These are phyloP conservation scores for Ophiocordyceps unilateralis DNA, from an alignment of 2,329 filamentous ascomycete species.

Conservation along the genomic window DNA sequence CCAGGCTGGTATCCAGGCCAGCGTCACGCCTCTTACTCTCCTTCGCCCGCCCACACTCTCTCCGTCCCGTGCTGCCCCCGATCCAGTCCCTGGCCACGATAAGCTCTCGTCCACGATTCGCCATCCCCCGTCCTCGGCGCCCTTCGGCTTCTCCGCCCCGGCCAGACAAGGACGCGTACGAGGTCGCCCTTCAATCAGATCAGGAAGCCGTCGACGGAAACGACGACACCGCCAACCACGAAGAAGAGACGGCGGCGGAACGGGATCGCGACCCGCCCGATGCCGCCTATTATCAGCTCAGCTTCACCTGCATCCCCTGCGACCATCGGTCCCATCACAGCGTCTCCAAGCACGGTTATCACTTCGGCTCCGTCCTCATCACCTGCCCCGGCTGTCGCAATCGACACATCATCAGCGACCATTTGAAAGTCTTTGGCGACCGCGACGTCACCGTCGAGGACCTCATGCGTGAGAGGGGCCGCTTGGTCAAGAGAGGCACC, in stretches of 20 bases:
- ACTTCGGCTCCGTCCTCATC: conserved; percentile 75
- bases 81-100: too few species aligned
- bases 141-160: too few species aligned
- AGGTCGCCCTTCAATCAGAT: neutral
- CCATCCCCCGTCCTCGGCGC: neutral
- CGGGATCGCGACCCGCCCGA: neutral
- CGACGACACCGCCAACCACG: neutral
- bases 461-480: conserved; percentile 58
- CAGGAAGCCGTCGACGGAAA: neutral
- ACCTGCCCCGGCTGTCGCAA: conserved; percentile 75
- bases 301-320: conserved; percentile 88
- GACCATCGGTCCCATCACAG: conserved; percentile 62
- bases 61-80: too few species aligned
- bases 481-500: conserved; percentile 53
- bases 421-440: conserved; percentile 64
- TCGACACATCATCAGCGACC: conserved; percentile 81
- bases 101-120: neutral
- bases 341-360: conserved; percentile 88
- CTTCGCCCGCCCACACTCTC: too few species aligned
- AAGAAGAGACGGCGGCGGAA: neutral
- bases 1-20: too few species aligned
- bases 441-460: conserved; percentile 56
- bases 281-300: conserved; percentile 62
- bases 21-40: neutral
- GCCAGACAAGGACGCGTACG: neutral